Conservation (phyloP, 108 stramenopile genomes). For the Skeletonema menzelii region DNA sequence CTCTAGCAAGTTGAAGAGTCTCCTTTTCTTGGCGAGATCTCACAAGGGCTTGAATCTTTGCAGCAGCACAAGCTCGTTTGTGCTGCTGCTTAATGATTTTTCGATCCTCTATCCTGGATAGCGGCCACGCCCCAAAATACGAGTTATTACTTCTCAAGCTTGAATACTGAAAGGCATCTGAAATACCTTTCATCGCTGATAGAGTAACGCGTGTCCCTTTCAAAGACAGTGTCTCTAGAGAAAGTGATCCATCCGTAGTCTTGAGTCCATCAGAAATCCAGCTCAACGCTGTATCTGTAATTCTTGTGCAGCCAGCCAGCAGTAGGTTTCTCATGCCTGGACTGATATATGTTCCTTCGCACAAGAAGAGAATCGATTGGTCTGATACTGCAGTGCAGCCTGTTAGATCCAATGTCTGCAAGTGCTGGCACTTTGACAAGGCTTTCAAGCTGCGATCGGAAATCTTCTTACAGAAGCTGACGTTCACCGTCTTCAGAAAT, state of each 20-base stretch:
- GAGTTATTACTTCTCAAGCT: slow-evolving; percentile 18
- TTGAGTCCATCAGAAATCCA: slow-evolving; percentile 58
- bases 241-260: slow-evolving; percentile 2
- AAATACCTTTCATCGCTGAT: slow-evolving; percentile 26
- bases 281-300: slow-evolving; percentile 42
- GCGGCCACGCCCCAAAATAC: slow-evolving; percentile 50
- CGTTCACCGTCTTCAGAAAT: slow-evolving; percentile 19
- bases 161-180: slow-evolving; percentile 37
- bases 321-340: slow-evolving; percentile 45
- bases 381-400: slow-evolving; percentile 45
- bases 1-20: slow-evolving; percentile 27
- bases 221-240: slow-evolving; percentile 45
- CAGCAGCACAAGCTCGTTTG: slow-evolving; percentile 17
- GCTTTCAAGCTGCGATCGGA: slow-evolving; percentile 34
- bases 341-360: slow-evolving; percentile 24
- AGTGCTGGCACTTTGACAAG: slow-evolving; percentile 31
- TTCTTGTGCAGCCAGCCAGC: slow-evolving; percentile 31
- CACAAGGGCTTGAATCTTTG: slow-evolving; percentile 45
- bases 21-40: slow-evolving; percentile 34
- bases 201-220: slow-evolving; percentile 37
- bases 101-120: slow-evolving; percentile 31
- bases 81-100: slow-evolving; percentile 45
- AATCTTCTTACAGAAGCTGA: slow-evolving; percentile 47
- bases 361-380: slow-evolving; percentile 33
- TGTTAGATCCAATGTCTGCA: slow-evolving; percentile 37